Percentiles rank a stretch among this genome's conserved stretches.
These are phyloP conservation scores for Aspergillus biplanus DNA, from an alignment of 495 filamentous ascomycete genomes.

Conservation along the genomic window DNA sequence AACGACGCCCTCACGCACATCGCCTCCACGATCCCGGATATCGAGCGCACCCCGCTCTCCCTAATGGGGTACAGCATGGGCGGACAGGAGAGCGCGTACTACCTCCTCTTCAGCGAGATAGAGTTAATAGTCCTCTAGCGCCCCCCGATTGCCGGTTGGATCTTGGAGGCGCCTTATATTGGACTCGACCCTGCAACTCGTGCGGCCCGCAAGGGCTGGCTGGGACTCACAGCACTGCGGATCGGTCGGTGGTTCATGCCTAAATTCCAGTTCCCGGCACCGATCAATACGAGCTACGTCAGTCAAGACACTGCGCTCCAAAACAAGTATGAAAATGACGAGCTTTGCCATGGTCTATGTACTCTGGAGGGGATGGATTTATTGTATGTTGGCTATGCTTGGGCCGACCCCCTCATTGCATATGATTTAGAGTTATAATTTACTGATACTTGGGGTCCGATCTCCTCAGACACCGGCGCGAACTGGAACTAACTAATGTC, in stretches of 20 bases:
- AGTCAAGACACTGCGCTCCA: slow-evolving; percentile 64
- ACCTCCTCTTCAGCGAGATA: slow-evolving; percentile 30
- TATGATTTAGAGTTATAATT: neutral
- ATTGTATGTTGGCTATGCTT: slow-evolving; percentile 61
- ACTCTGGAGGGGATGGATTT: slow-evolving; percentile 72
- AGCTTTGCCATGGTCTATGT: slow-evolving; percentile 72
- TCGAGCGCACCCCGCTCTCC: slow-evolving; percentile 61
- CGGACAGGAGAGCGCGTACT: slow-evolving; percentile 67
- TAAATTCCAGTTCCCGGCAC: slow-evolving; percentile 54
- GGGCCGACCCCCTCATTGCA: no score
- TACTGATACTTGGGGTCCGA: neutral
- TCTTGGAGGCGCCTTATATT: slow-evolving; percentile 72
- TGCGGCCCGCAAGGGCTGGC: slow-evolving; percentile 40
- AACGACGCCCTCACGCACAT: slow-evolving; percentile 42
- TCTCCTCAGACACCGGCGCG: slow-evolving; percentile 3
- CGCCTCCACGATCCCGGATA: slow-evolving; percentile 32
- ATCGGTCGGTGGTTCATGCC: slow-evolving; percentile 64
- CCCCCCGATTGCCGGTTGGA: slow-evolving; percentile 59
- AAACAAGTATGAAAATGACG: slow-evolving; percentile 59
- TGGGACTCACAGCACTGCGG: slow-evolving; percentile 60
- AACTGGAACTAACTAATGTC: slow-evolving; percentile 42
- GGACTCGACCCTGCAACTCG: slow-evolving; percentile 59
- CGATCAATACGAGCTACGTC: slow-evolving; percentile 58
- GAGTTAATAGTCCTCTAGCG: slow-evolving; percentile 24
- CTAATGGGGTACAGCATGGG: slow-evolving; percentile 83